Evolutionary conservation across 129 eudicot species (phyloP), one percentile per base, ranked within the genome.

Genomic region (Pulicaria dysenterica): DNA sequence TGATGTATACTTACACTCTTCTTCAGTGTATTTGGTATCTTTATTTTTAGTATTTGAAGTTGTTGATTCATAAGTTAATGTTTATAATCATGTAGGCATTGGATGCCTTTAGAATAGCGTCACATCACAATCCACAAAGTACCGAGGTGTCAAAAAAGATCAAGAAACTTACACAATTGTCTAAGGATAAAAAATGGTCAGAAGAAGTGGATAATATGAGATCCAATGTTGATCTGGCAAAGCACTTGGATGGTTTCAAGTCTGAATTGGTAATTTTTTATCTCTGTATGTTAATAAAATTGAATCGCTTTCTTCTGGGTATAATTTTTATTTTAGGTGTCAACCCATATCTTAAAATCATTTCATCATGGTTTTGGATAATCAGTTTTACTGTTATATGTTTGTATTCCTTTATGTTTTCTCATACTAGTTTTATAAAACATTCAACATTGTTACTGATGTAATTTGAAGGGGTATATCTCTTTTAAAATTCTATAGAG

Each of bases 61-160:
- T 48, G n/a, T 3, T 48, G n/a, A 24, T 24, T 73, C 75, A 80
- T 85, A n/a, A 44, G 39, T 7, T 36, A 10, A 44, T 63, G 17
- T 70, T 51, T 57, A 34, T 41, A 48, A 47, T 78, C 51, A 69
- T 82, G 82, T 68, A 93, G 98, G 98, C 98, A 58, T 72, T 88
- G 77, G 89, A 76, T 80, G 91, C 96, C 12, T 89, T 93, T 82
- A 83, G 70, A 61, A 76, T 83, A 53, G 95, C 98, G 7, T 81
- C 79, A 60, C 83, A 87, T 73, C 82, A 89, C 87, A 93, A 93
- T 76, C 85, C 96, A 45, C 92, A 88, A 83, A 93, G 93, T 73
- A 75, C 88, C 8, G 98, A 93, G 89, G 98, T 93, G 59, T 77
- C 98, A 67, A 93, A 88, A 70, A 93, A 90, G 84, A 93, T 93